Base-by-base conservation (phyloP, 2,329 filamentous ascomycete species). In the Incumbomyces lentus region DNA sequence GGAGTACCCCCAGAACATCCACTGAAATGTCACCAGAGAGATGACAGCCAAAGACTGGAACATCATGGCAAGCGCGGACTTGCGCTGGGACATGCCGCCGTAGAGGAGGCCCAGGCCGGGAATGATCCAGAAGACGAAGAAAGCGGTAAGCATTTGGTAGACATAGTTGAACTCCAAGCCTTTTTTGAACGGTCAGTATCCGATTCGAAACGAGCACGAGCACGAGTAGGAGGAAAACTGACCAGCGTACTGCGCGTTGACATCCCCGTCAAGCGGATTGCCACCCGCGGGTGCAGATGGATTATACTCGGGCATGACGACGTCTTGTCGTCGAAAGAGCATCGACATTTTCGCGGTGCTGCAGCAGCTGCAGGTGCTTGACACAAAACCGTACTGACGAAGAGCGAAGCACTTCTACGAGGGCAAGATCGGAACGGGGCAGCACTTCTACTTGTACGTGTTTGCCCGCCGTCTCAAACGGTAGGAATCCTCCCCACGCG, bases 1-100 rank as follows among this genome's bases (percentile, higher is more conserved):
- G 0, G 73, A 75, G 62, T 81, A 82, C 2, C 79, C 79, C 75
- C 73, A 82, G 60, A 81, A 81, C 62, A 81, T 75, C 72, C 74
- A 78, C 55, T 68, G 64, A 26, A 68, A 75, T 64, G 11, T 61
- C 67, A 45, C 52, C 39, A 69, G 66, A 35, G 74, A 71, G 29
- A 68, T 68, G 33, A 81, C 72, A 61, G 79, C 71, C 30, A 81
- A 64, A 6, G 72, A 74, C 58, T 82, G 79, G 62, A 82, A 82
- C 2, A 83, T 66, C 40, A 82, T 65, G 2, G 77, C 65, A 22
- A 82, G 65, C 5, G 78, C 74, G 12, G 76, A 79, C 63, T 82
- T 82, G 52, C 78, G 68, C 30, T 77, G 71, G 4, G 78, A 72
- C 22, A 83, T 70, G 45, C 79, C 79, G 47, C 76, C 74, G 62